Base-by-base conservation (phyloP, 495 filamentous ascomycete species). In the Aeminium ludgeri region DNA sequence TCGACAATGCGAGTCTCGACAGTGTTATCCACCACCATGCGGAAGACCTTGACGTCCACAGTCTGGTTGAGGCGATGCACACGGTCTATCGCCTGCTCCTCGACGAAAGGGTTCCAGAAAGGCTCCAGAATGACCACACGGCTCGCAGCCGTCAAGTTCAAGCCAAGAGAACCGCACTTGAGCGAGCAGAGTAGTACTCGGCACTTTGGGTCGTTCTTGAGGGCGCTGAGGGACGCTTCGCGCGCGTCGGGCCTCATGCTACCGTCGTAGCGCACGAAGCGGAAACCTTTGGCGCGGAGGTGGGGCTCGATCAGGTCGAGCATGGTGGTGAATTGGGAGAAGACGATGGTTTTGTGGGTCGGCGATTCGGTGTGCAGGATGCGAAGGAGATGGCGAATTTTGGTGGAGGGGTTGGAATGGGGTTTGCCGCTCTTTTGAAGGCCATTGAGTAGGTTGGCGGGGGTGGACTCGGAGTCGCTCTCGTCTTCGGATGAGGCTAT, bases 31-130 rank as follows among this genome's bases (percentile, higher is more conserved):
- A 97, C 73, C 10, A 86, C 92, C 48, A 97, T 68, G 48, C 85
- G 86, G 66, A 92, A 97, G 40, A 97, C 86, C 17, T 83, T 73
- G 30, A 97, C 89, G 54, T 95, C 86, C 11, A 82, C 65, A 11
- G 84, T 93, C 61, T 97, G 89, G 40, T 89, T 95, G 31, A 97
- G 74, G 10, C 89, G 82, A 50, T 97, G 89, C 34, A 97, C 89
- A 32, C 89, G 85, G 57, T 97, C 89, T 50, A 97, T 97, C 8
- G 89, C 89, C 67, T 96, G 89, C 58, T 95, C 89, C 68, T 97
- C 89, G 19, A 96, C 81, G 50, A 97, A 97, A 34, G 89, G 81
- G 60, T 97, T 97, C 89, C 89, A 97, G 60, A 96, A 97, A 0
- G 89, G 89, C 55, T 97, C 89, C 23, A 97, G 63, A 54, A 97